These are phyloP conservation scores for Musa schizocarpa DNA, from an alignment of 176 grass and related monocot genomes.

Conservation along the genomic window DNA sequence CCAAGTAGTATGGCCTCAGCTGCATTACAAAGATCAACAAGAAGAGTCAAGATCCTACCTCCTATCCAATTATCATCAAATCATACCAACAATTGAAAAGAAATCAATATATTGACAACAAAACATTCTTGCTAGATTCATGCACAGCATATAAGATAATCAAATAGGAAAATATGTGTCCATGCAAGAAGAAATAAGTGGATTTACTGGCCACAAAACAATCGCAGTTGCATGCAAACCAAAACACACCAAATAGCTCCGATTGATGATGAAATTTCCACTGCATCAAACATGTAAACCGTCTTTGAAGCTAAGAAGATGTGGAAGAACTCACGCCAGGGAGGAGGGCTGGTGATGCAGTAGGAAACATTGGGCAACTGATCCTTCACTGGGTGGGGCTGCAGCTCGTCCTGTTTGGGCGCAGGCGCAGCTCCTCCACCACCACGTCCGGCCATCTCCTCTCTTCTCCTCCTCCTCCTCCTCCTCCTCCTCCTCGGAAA, in stretches of 20 bases:
- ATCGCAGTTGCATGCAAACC: background rate
- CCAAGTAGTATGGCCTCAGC: conserved; percentile 94
- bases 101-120: background rate
- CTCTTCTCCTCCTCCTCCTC: background rate
- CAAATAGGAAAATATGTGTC: background rate
- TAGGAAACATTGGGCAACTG: conserved; percentile 80
- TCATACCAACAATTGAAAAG: background rate
- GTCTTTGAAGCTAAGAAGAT: background rate
- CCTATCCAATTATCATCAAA: background rate
- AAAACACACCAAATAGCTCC: background rate
- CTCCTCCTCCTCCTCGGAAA: background rate
- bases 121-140: background rate
- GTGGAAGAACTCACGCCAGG: conserved; percentile 59
- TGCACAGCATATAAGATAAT: background rate
- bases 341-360: conserved; percentile 94
- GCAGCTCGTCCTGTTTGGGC: conserved; percentile 86
- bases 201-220: too few relatives aligned
- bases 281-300: background rate
- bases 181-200: too few relatives aligned
- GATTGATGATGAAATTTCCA: too few relatives aligned
- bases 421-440: conserved; percentile 49
- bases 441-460: conserved; percentile 45
- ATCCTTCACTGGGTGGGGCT: conserved; percentile 89
- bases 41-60: background rate
- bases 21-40: conserved; percentile 27